These are phyloP conservation scores for Nemophila menziesii DNA, from an alignment of 257 asterid genomes.

Conservation along the genomic window DNA sequence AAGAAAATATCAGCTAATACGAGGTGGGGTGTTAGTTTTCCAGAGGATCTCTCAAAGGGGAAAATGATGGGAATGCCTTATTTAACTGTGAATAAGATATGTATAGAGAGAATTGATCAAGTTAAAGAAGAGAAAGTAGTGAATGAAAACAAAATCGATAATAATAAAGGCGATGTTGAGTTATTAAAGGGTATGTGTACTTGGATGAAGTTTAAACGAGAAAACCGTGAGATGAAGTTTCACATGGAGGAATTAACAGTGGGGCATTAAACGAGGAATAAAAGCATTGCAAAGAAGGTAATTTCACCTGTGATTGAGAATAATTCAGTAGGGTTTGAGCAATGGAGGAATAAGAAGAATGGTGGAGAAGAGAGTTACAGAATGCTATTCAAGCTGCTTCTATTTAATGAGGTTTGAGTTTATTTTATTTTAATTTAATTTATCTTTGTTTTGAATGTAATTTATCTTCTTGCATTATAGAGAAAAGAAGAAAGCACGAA, in stretches of 20 bases:
- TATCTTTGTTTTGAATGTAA: no score
- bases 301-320: constrained; percentile 16
- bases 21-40: constrained; percentile 59
- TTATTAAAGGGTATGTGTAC: constrained; percentile 44
- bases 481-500: constrained; percentile 87
- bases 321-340: constrained; percentile 39
- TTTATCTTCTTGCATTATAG: constrained; percentile 90
- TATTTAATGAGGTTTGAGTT: constrained; percentile 19
- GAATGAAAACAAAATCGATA: constrained; percentile 21
- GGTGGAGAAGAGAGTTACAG: constrained; percentile 42
- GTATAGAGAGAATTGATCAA: constrained; percentile 41
- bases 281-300: constrained; percentile 20
- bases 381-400: constrained; percentile 72
- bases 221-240: constrained; percentile 48
- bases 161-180: constrained; percentile 25
- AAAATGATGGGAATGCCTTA: constrained; percentile 43
- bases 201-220: constrained; percentile 59
- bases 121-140: constrained; percentile 21
- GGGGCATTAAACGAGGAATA: constrained; percentile 17
- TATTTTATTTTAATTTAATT: constrained; percentile 1
- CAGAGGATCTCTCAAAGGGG: constrained; percentile 30
- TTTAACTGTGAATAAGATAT: constrained; percentile 52
- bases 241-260: constrained; percentile 41
- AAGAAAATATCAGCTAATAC: constrained; percentile 35
- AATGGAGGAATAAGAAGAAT: constrained; percentile 46